Evolutionary conservation across 2,329 filamentous ascomycete species (phyloP).

Genomic region (Scolecobasidium constrictum): DNA sequence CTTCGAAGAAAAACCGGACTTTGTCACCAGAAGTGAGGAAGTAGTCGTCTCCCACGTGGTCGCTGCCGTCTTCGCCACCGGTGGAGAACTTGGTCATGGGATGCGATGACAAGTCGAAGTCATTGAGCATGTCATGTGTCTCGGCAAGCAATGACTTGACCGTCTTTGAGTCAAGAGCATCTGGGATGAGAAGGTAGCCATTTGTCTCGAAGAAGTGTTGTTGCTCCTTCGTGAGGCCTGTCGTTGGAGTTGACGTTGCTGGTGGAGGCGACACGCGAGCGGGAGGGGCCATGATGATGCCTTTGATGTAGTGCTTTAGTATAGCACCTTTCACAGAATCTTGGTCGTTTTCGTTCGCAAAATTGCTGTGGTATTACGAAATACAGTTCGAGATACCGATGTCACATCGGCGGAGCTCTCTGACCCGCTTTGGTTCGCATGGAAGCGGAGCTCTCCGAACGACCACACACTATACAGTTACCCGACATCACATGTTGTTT

Average conservation of each 20-base stretch:
- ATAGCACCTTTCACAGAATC: too few relatives aligned
- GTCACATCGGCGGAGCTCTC: too few relatives aligned
- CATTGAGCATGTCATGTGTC: conserved; percentile 61
- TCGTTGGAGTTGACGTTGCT: background rate
- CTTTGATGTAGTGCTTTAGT: too few relatives aligned
- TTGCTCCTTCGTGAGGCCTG: conserved; percentile 61
- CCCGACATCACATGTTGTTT: too few relatives aligned
- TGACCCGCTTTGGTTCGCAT: too few relatives aligned
- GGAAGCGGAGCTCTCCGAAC: too few relatives aligned
- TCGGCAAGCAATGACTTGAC: conserved; percentile 60
- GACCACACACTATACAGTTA: too few relatives aligned
- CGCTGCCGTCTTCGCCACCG: conserved; percentile 51
- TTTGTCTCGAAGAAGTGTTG: conserved; percentile 63
- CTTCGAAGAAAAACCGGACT: conserved; percentile 93
- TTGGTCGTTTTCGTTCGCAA: too few relatives aligned
- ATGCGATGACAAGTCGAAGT: conserved; percentile 71
- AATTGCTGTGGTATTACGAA: too few relatives aligned
- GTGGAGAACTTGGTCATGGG: conserved; percentile 93
- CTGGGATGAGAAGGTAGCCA: conserved; percentile 80
- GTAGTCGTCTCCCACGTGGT: conserved; percentile 92
- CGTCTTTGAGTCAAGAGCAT: conserved; percentile 57
- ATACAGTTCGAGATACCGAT: too few relatives aligned
- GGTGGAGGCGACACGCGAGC: too few relatives aligned
- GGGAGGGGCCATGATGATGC: too few relatives aligned
- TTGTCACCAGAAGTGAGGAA: conserved; percentile 87